Evolutionary conservation across 176 grass and related monocot genomes (phyloP), one percentile per base, ranked within the genome.

Genomic region (Chrysopogon serrulatus): DNA sequence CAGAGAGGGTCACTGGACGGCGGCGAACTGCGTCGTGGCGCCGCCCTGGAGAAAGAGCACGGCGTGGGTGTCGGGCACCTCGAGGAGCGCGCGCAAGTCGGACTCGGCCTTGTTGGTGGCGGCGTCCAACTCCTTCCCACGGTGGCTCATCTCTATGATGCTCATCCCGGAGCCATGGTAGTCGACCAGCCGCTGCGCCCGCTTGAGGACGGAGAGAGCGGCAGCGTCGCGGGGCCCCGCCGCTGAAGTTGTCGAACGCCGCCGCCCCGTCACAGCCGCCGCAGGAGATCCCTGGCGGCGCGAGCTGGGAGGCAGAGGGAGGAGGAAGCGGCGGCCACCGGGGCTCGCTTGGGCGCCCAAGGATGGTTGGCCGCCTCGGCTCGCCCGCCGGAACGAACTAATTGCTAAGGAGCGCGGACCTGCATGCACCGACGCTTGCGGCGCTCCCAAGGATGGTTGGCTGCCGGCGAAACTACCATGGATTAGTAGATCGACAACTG

Each of bases 121-220:
- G 15, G 72, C 40, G 77, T 96, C 96, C 73, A 94, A 96, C 86
- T 99, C 93, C 88, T 96, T 99, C 41, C 96, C 90, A 33, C 93
- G 93, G 73, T 96, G 96, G 90, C 96, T 99, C 96, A 96, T 96
- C 89, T 99, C 96, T 91, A 99, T 99, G 91, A 99, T 99, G 91
- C 96, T 99, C 96, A 99, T 96, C 40, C 93, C 91, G 64, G 96
- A 99, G 27, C 96, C 96, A 17, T 48, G 77, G 93, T 94, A 99
- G 86, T 99, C 91, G 74, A 93, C 92, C 6, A 96, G 96, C 96
- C 37, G 80, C 86, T 96, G 93, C 63, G 96, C 96, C 83, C 76
- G 84, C 56, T 92, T 71, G 54, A 99, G 90, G 5, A 96, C 96
- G 6, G 90, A 68, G n/a, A n/a, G 71, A 92, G 91, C 1, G 96